Evolutionary conservation across 805 yeast genomes (phyloP).

Genomic region (Starmerella apicola): DNA sequence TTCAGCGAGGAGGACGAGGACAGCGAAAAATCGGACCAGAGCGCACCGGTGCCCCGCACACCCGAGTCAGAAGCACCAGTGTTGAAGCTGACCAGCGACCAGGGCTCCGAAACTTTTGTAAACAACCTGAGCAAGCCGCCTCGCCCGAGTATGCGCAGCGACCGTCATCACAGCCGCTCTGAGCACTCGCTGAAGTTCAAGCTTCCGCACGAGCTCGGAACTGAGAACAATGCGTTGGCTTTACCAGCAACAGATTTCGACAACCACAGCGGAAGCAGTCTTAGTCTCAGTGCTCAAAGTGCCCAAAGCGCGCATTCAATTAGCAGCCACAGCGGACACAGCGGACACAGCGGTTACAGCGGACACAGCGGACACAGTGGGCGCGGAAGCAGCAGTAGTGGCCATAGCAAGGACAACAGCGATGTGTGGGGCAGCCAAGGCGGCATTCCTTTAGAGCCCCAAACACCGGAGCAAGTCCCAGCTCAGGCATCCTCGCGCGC

Average conservation of each 20-base stretch:
- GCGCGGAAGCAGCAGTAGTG: no score
- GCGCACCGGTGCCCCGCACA: no score
- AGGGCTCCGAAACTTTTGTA: not conserved
- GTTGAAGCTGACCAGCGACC: slow-evolving; percentile 4
- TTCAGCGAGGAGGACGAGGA: not conserved
- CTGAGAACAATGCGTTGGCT: not conserved
- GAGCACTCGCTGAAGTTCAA: not conserved
- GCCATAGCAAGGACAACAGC: no score
- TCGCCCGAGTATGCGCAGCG: not conserved
- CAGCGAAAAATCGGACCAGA: not conserved
- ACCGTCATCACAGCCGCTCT: not conserved
- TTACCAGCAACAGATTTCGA: not conserved
- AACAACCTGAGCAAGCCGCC: not conserved
- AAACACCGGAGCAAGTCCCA: no score
- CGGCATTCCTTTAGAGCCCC: no score
- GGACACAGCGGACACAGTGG: no score
- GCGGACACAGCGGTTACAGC: no score
- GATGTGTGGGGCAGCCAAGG: no score
- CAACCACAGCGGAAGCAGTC: not conserved
- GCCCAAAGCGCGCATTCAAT: not conserved
- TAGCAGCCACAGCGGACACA: no score
- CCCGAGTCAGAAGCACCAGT: not conserved
- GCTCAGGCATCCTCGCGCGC: no score
- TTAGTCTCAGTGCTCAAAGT: not conserved
- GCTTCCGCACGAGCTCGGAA: not conserved